Evolutionary conservation across 2,329 filamentous ascomycete species (phyloP).

Genomic region (Hypoxylon sp.): DNA sequence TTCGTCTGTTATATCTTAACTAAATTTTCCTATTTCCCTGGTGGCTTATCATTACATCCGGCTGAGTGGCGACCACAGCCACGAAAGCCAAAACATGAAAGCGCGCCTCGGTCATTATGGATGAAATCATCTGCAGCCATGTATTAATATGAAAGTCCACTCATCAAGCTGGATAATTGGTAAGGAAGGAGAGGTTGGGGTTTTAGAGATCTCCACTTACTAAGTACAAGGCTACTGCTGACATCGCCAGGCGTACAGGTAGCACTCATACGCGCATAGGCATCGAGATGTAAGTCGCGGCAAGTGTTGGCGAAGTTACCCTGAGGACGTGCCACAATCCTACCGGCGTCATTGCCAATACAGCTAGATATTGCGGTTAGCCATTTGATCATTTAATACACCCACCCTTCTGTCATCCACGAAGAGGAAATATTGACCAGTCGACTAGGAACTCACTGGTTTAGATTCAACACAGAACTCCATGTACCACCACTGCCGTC

Average conservation of each 20-base stretch:
- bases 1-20: not conserved
- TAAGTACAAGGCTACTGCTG: too few species aligned
- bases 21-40: not conserved
- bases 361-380: not conserved
- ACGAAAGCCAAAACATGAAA: not conserved
- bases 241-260: too few species aligned
- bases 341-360: not conserved
- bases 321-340: not conserved
- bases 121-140: not conserved
- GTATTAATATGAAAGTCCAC: not conserved
- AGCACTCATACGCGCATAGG: not conserved
- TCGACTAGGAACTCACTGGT: not conserved
- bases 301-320: not conserved
- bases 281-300: not conserved
- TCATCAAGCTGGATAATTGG: too few species aligned
- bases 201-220: too few species aligned
- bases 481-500: not conserved
- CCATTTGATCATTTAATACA: not conserved
- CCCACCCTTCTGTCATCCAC: not conserved
- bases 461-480: not conserved
- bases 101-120: not conserved
- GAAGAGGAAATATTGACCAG: not conserved
- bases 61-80: not conserved
- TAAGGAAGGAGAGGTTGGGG: too few species aligned
- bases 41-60: not conserved